Percentiles rank a stretch among this genome's conserved stretches.
phyloP scores from a whole-genome alignment of 2,329 filamentous ascomycete genomes.

The Ophiostoma populinum region DNA sequence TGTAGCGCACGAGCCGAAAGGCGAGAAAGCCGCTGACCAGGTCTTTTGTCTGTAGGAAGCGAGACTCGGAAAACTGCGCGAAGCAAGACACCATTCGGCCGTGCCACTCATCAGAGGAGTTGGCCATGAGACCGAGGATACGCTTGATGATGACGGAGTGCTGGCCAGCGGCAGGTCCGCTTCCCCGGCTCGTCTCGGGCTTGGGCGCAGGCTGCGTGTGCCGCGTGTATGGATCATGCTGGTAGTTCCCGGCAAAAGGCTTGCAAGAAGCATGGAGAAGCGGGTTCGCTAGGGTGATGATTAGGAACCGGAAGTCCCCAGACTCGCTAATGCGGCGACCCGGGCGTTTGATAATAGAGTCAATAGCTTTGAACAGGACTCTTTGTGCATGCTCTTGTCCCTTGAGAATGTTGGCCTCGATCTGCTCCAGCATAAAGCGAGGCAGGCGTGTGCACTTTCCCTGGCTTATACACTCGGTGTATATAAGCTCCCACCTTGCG shows the following conservation, averaged over 20 bases:
- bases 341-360: conserved; percentile 65
- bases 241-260: conserved; percentile 23
- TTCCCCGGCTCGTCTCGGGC: conserved; percentile 14
- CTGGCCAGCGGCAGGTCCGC: conserved; percentile 37
- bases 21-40: conserved; percentile 64
- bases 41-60: conserved; percentile 60
- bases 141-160: conserved; percentile 77
- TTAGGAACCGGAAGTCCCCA: conserved; percentile 57
- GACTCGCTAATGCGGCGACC: conserved; percentile 50
- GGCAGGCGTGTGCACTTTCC: conserved; percentile 18
- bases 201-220: background rate
- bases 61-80: conserved; percentile 45
- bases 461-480: conserved; percentile 31
- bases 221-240: conserved; percentile 12
- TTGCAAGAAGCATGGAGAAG: conserved; percentile 37
- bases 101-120: conserved; percentile 59
- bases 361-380: conserved; percentile 58
- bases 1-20: conserved; percentile 57
- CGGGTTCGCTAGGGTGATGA: conserved; percentile 67
- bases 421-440: conserved; percentile 19
- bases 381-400: conserved; percentile 54
- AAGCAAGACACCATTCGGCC: conserved; percentile 66
- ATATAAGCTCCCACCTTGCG: conserved; percentile 43
- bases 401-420: conserved; percentile 30
- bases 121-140: conserved; percentile 62